phyloP scores from a whole-genome alignment of 2,329 filamentous ascomycete genomes.

The Apiospora pterosperma region DNA sequence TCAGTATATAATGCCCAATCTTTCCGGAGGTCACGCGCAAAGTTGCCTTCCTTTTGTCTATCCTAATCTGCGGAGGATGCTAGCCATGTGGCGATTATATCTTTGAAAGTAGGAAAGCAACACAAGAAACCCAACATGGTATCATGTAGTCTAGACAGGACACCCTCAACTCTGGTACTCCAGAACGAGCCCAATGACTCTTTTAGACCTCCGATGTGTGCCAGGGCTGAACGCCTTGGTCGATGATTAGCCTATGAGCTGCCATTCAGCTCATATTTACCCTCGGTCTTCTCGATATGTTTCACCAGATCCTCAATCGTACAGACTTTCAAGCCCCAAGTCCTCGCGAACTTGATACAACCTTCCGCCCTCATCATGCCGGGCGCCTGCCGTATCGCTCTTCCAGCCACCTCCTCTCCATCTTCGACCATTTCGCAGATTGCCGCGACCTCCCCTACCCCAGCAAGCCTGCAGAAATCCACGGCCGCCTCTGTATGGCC shows the following conservation, averaged over 20 bases:
- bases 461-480: slow-evolving; percentile 83
- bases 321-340: slow-evolving; percentile 87
- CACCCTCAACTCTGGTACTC: background rate
- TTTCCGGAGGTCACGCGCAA: background rate
- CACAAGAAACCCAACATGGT: background rate
- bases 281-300: slow-evolving; percentile 75
- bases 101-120: background rate
- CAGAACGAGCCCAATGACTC: too few relatives aligned
- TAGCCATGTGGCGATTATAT: background rate
- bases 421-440: slow-evolving; percentile 93
- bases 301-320: slow-evolving; percentile 88
- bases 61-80: background rate
- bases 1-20: background rate
- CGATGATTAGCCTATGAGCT: slow-evolving; percentile 10
- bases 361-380: slow-evolving; percentile 91
- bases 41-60: background rate
- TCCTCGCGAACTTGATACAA: slow-evolving; percentile 82
- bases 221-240: background rate
- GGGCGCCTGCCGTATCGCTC: slow-evolving; percentile 61
- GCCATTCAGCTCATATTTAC: slow-evolving; percentile 49
- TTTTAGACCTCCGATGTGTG: background rate
- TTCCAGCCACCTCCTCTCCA: slow-evolving; percentile 67
- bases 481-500: slow-evolving; percentile 94
- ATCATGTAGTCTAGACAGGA: background rate
- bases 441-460: slow-evolving; percentile 71